Percentiles rank a stretch among this genome's conserved stretches.
Evolutionary conservation across 345 rosid species (phyloP).

Genomic region (Cardiospermum halicacabum): DNA sequence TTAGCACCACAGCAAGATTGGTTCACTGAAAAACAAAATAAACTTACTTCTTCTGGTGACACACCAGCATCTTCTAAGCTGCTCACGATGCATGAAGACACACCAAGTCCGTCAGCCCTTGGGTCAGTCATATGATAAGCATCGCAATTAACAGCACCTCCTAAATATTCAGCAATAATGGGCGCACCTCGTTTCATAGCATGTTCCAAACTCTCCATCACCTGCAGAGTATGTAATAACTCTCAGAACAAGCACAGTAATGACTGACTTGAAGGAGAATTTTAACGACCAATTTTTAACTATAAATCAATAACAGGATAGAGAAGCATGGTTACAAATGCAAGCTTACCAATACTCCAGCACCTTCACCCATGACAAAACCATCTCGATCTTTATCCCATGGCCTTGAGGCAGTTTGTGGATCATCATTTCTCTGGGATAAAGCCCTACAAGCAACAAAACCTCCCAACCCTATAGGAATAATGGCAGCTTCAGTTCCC

Average conservation of each 20-base stretch:
- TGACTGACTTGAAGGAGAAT: conserved; percentile 1
- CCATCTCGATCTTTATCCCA: conserved; percentile 97
- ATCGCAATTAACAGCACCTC: conserved; percentile 98
- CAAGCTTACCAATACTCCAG: conserved; percentile 89
- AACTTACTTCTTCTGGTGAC: conserved; percentile 83
- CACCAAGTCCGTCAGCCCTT: conserved; percentile 98
- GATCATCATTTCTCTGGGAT: conserved; percentile 98
- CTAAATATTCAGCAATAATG: conserved; percentile 92
- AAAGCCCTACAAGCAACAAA: conserved; percentile 97
- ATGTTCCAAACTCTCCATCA: conserved; percentile 99
- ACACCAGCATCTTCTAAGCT: conserved; percentile 99
- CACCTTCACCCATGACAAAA: conserved; percentile 98
- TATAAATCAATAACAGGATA: background rate
- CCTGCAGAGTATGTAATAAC: conserved; percentile 35
- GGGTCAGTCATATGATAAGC: conserved; percentile 99
- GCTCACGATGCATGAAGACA: conserved; percentile 90
- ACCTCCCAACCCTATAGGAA: conserved; percentile 96
- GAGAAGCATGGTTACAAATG: background rate
- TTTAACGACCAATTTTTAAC: background rate
- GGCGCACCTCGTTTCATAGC: conserved; percentile 95
- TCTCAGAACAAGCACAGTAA: conserved; percentile 2
- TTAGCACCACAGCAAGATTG: background rate
- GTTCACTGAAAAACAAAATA: background rate
- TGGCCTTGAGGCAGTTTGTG: conserved; percentile 96
- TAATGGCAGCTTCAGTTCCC: conserved; percentile 96